Percentiles rank a stretch among this genome's conserved stretches.
Evolutionary conservation across 495 filamentous ascomycete species (phyloP).

Genomic region (Entonaema liquescens): DNA sequence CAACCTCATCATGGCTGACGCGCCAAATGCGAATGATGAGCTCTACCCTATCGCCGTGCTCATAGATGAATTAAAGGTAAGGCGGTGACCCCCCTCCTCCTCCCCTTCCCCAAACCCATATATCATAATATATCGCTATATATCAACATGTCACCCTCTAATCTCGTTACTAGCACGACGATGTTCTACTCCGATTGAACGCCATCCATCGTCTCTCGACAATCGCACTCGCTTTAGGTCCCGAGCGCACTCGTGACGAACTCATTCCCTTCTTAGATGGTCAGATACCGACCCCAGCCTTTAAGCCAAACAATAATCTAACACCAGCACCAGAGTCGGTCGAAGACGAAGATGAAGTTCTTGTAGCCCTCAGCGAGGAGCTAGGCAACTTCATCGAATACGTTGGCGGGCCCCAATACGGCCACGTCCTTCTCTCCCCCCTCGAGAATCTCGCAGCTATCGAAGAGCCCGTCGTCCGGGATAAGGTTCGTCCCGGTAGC

Average conservation of each 20-base stretch:
- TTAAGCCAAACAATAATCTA: conserved; percentile 36
- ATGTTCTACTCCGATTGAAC: conserved; percentile 96
- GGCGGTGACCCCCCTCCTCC: conserved; percentile 37
- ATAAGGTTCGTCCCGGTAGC: conserved; percentile 72
- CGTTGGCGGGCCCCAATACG: conserved; percentile 91
- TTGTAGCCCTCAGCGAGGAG: conserved; percentile 96
- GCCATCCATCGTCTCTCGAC: conserved; percentile 97
- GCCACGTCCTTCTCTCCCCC: conserved; percentile 94
- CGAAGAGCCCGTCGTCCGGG: conserved; percentile 94
- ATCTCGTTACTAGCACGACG: conserved; percentile 77
- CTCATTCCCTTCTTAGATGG: conserved; percentile 98
- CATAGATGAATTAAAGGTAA: conserved; percentile 98
- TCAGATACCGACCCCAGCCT: conserved; percentile 53
- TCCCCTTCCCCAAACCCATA: neutral
- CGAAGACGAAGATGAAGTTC: conserved; percentile 97
- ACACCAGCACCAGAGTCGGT: conserved; percentile 78
- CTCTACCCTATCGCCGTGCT: conserved; percentile 99
- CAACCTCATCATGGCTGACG: conserved; percentile 62
- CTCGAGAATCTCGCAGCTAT: conserved; percentile 98
- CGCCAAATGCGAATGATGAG: conserved; percentile 79
- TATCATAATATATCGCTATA: neutral
- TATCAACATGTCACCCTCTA: conserved; percentile 23
- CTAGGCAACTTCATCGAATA: conserved; percentile 96
- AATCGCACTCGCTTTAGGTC: conserved; percentile 93
- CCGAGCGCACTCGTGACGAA: conserved; percentile 95